Evolutionary conservation across 2,329 filamentous ascomycete genomes (phyloP).

Genomic region (Phoma sp.): DNA sequence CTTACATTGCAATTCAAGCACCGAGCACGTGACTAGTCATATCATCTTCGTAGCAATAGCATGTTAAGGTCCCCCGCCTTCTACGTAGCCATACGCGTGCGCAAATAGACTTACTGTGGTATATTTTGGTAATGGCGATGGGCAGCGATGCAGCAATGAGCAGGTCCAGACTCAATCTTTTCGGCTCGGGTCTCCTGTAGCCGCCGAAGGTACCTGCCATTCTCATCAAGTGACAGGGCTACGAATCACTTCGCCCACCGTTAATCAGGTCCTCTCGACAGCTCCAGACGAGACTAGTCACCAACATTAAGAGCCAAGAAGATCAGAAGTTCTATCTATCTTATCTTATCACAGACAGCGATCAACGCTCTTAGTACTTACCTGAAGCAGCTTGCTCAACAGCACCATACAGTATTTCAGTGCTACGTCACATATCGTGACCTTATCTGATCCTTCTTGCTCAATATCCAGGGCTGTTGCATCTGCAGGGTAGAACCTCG

Average conservation of each 20-base stretch:
- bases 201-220: neutral
- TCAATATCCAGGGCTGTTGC: neutral
- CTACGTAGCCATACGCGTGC: neutral
- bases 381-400: neutral
- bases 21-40: neutral
- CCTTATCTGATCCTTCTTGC: constrained; percentile 7
- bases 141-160: constrained; percentile 14
- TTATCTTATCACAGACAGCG: constrained; percentile 13
- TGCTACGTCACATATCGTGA: constrained; percentile 11
- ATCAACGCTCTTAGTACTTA: constrained; percentile 2
- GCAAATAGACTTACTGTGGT: neutral
- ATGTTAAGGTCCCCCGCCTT: neutral
- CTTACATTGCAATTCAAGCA: neutral
- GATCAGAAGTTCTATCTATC: neutral
- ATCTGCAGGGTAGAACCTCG: constrained; percentile 9
- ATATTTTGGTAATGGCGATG: constrained; percentile 5
- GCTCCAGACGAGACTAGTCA: neutral
- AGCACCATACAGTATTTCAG: neutral
- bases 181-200: constrained; percentile 7
- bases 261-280: neutral
- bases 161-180: constrained; percentile 5
- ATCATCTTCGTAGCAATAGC: too few species aligned
- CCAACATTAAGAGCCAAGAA: neutral
- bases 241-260: neutral
- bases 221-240: neutral